These are phyloP conservation scores for Pezicula radicicola DNA, from an alignment of 2,329 filamentous ascomycete genomes.

Conservation along the genomic window DNA sequence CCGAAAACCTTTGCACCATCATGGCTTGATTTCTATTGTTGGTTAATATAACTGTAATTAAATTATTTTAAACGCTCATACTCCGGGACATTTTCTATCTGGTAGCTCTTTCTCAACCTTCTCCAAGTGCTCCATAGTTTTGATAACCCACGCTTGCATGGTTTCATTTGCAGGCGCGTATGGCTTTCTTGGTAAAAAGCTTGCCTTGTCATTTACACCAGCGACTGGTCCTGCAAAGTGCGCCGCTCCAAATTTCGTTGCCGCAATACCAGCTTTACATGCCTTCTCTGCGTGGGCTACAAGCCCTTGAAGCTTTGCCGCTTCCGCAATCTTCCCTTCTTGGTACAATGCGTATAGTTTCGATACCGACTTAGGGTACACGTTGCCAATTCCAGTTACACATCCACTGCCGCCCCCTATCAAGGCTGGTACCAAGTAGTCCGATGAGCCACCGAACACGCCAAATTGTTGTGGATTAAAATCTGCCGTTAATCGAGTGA, in stretches of 20 bases:
- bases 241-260: conserved; percentile 44
- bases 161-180: conserved; percentile 36
- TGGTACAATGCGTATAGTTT: conserved; percentile 39
- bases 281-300: conserved; percentile 47
- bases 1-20: too few species aligned
- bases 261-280: conserved; percentile 45
- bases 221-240: conserved; percentile 36
- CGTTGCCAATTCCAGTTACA: conserved; percentile 43
- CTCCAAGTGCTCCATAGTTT: conserved; percentile 36
- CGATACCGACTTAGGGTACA: conserved; percentile 41
- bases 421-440: conserved; percentile 39
- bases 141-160: conserved; percentile 38
- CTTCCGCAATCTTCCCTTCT: conserved; percentile 34
- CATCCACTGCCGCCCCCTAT: conserved; percentile 38
- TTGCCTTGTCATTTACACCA: conserved; percentile 31
- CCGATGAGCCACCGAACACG: conserved; percentile 41
- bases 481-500: conserved; percentile 59
- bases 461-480: conserved; percentile 58
- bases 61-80: background rate
- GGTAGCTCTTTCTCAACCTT: conserved; percentile 25
- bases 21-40: too few species aligned
- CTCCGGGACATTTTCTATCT: background rate
- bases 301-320: conserved; percentile 35
- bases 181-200: conserved; percentile 40
- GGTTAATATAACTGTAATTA: too few species aligned